Conservation (phyloP, 768 basidiomycete genomes). For the Antrodiella citrinella region DNA sequence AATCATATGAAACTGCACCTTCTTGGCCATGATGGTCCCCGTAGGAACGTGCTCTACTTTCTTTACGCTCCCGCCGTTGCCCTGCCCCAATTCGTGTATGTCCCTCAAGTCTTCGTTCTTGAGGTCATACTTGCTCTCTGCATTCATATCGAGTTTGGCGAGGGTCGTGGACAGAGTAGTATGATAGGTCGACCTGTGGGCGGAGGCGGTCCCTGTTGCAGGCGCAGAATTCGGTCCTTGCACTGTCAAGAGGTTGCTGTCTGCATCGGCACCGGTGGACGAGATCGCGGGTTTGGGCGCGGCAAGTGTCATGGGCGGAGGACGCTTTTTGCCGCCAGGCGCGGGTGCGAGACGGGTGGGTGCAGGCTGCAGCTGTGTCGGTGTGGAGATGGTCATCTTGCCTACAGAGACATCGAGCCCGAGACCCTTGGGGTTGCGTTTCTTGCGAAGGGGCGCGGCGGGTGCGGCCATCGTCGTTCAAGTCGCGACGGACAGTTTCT, state of each 20-base stretch:
- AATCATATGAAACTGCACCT: no score
- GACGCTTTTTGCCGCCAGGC: conserved; percentile 47
- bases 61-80: conserved; percentile 96
- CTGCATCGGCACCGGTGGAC: conserved; percentile 24
- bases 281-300: conserved; percentile 50
- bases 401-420: conserved; percentile 51
- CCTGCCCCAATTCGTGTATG: conserved; percentile 85
- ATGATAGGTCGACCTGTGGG: conserved; percentile 68
- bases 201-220: conserved; percentile 36
- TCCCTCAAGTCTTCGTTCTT: conserved; percentile 87
- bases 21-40: conserved; percentile 94
- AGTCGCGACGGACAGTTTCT: background rate
- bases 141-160: conserved; percentile 79
- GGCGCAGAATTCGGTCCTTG: conserved; percentile 42
- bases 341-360: conserved; percentile 25
- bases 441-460: conserved; percentile 63
- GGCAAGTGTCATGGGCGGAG: conserved; percentile 77
- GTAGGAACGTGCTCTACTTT: conserved; percentile 91
- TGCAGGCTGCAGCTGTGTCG: conserved; percentile 30
- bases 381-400: conserved; percentile 25
- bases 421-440: conserved; percentile 85
- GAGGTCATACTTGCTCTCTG: conserved; percentile 79
- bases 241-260: conserved; percentile 42
- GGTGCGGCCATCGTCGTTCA: conserved; percentile 6
- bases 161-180: conserved; percentile 75